Evolutionary conservation across 2,329 filamentous ascomycete genomes (phyloP), one percentile per base, ranked within the genome.

Genomic region (Pseudohalonectria lignicola): DNA sequence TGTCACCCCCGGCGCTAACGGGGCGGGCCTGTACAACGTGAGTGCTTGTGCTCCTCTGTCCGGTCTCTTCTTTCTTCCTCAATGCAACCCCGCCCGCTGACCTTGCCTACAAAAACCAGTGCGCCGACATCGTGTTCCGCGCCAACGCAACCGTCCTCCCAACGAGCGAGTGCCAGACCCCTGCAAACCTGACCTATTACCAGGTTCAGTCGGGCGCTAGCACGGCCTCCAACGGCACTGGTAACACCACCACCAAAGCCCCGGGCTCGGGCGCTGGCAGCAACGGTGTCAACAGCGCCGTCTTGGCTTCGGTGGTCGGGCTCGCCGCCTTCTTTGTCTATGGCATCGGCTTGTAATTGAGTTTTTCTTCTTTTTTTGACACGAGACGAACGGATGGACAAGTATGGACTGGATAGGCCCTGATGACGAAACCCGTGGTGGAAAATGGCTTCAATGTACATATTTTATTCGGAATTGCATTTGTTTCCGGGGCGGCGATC

Each of bases 71-170:
- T 31, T 35, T 36, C 12, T 2, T 4, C 23, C 35, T 16, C 2
- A 1, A 15, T 23, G 12, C 20, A 25, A 5, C 38, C 23, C 23
- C 23, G 23, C 7, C 23, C 7, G 23, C 23, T 26, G 12, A 26
- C 23, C 43, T 81, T 23, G 76, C 10, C 18, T 8, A 23, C 12
- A 34, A 25, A 11, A 7, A 13, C 8, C 29, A 38, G 36, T 88
- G 83, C 56, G 79, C 82, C 51, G 82, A 88, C 49, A 74, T 87
- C 46, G 78, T 73, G 19, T 79, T 88, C 61, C 70, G 67, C 23
- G 60, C 62, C 37, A 60, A 62, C 10, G 64, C 72, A 4, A 61
- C 66, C 15, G 54, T 61, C 8, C 62, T 69, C 13, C 52, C 60
- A 19, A 60, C 54, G 17, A 59, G 61, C 30, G 57, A 67, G 41